Evolutionary conservation across 345 rosid genomes (phyloP).

Genomic region (Turritis glabra): DNA sequence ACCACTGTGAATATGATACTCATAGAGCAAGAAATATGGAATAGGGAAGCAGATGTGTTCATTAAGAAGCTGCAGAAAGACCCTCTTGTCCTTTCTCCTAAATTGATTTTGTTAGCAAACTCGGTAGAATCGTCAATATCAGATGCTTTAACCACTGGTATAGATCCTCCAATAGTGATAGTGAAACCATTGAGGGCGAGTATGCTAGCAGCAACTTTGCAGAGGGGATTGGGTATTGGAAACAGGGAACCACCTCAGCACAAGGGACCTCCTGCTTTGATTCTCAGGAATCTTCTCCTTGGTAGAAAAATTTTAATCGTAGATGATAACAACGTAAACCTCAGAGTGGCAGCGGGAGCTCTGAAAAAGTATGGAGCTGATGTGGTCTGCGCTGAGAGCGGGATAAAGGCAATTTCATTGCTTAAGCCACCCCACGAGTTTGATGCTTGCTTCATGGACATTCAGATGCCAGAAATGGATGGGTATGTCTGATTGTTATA

Average conservation of each 20-base stretch:
- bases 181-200: constrained; percentile 87
- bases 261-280: constrained; percentile 58
- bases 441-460: constrained; percentile 99
- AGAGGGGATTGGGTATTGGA: constrained; percentile 68
- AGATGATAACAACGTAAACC: constrained; percentile 87
- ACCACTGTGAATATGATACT: constrained; percentile 55
- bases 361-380: constrained; percentile 91
- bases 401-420: constrained; percentile 58
- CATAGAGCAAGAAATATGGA: constrained; percentile 89
- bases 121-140: constrained; percentile 33
- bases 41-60: constrained; percentile 56
- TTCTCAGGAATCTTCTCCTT: constrained; percentile 64
- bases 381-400: constrained; percentile 74
- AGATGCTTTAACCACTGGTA: constrained; percentile 27
- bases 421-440: constrained; percentile 78
- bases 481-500: constrained; percentile 58
- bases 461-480: constrained; percentile 98
- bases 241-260: constrained; percentile 58
- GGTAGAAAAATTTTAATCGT: constrained; percentile 82
- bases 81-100: constrained; percentile 43
- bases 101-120: constrained; percentile 64
- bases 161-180: constrained; percentile 49
- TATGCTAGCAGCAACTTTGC: constrained; percentile 80
- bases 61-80: constrained; percentile 41
- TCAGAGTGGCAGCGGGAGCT: constrained; percentile 89